These are phyloP conservation scores for Phytophthora citricola DNA, from an alignment of 352 stramenopile species.

Conservation along the genomic window DNA sequence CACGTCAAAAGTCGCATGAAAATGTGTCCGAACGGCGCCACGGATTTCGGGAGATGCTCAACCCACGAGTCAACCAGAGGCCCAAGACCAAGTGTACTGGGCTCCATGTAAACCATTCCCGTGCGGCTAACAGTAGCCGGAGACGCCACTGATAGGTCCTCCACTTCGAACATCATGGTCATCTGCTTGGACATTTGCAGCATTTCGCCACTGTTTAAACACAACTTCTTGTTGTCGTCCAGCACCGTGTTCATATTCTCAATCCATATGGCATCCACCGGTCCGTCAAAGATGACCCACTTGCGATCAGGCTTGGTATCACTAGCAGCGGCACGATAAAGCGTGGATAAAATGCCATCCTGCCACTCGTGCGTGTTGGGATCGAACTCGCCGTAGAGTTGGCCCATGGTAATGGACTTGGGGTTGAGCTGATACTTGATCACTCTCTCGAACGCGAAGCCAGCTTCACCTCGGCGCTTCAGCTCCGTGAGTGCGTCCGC, in stretches of 20 bases:
- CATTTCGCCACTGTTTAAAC: conserved; percentile 94
- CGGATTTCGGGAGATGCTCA: conserved; percentile 58
- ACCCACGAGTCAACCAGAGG: conserved; percentile 93
- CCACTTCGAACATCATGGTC: conserved; percentile 98
- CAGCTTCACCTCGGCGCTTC: conserved; percentile 71
- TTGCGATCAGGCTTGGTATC: conserved; percentile 92
- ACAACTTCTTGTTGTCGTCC: conserved; percentile 97
- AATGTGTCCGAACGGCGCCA: conserved; percentile 32
- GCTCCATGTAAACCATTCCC: conserved; percentile 98
- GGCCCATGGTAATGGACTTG: conserved; percentile 95
- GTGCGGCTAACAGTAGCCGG: conserved; percentile 95
- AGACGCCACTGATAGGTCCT: conserved; percentile 94
- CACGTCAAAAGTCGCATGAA: conserved; percentile 87
- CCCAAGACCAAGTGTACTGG: conserved; percentile 89
- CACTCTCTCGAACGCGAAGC: conserved; percentile 91
- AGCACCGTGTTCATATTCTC: conserved; percentile 98
- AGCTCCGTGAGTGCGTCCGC: conserved; percentile 91
- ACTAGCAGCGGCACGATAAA: conserved; percentile 91
- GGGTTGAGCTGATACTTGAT: conserved; percentile 94
- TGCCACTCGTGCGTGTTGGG: conserved; percentile 96
- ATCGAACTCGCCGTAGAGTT: conserved; percentile 96
- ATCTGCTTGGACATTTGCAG: conserved; percentile 96
- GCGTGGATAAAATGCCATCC: conserved; percentile 94
- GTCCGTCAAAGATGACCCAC: conserved; percentile 96
- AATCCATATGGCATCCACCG: conserved; percentile 96